phyloP scores from a whole-genome alignment of 495 filamentous ascomycete genomes.

The Tuber umbilicatum region DNA sequence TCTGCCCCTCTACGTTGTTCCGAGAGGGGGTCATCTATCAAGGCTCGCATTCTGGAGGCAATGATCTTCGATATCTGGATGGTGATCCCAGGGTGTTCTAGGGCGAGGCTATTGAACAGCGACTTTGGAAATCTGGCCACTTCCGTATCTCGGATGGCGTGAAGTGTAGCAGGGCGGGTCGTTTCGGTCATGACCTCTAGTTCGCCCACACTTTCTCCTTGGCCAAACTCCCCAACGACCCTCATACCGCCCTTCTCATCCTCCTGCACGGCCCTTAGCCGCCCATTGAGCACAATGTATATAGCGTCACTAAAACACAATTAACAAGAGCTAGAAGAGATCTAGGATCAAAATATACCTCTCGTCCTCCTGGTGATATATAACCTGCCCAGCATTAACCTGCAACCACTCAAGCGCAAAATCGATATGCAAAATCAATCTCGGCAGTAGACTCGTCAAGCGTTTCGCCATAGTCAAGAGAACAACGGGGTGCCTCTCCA shows the following conservation, averaged over 20 bases:
- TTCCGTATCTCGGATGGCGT: slow-evolving; percentile 95
- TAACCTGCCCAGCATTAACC: slow-evolving; percentile 85
- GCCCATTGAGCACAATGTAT: slow-evolving; percentile 92
- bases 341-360: slow-evolving; percentile 42
- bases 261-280: slow-evolving; percentile 73
- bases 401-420: slow-evolving; percentile 98
- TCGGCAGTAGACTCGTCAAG: slow-evolving; percentile 78
- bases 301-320: slow-evolving; percentile 66
- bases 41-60: slow-evolving; percentile 81
- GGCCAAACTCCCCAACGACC: slow-evolving; percentile 87
- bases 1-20: slow-evolving; percentile 51
- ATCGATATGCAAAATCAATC: slow-evolving; percentile 92
- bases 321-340: not conserved
- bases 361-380: slow-evolving; percentile 89
- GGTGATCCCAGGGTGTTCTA: slow-evolving; percentile 95
- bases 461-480: slow-evolving; percentile 92
- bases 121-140: slow-evolving; percentile 92
- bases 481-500: slow-evolving; percentile 85
- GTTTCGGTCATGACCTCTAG: slow-evolving; percentile 96
- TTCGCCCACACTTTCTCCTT: slow-evolving; percentile 95
- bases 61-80: slow-evolving; percentile 99
- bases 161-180: slow-evolving; percentile 74
- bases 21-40: slow-evolving; percentile 72
- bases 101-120: slow-evolving; percentile 91
- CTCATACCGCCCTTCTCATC: slow-evolving; percentile 71